These are phyloP conservation scores for Lactifluus hygrophoroides DNA, from an alignment of 768 basidiomycete species.

Conservation along the genomic window DNA sequence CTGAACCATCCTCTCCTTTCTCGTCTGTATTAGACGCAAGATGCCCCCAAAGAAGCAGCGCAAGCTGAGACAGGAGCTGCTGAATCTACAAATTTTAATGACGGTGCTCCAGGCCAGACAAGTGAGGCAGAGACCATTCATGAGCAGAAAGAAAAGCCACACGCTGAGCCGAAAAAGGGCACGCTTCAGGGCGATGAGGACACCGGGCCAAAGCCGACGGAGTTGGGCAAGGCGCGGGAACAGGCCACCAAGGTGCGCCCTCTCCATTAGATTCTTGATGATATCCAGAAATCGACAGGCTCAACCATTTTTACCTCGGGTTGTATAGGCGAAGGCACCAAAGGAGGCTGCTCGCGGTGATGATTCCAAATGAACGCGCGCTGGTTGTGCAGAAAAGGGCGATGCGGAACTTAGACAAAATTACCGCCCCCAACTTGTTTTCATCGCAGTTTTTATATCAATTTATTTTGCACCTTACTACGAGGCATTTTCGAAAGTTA, in stretches of 20 bases:
- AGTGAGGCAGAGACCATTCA: slow-evolving; percentile 21
- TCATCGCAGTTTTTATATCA: neutral
- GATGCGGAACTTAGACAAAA: neutral
- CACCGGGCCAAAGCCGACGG: slow-evolving; percentile 11
- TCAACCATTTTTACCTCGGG: neutral
- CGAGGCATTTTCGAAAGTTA: neutral
- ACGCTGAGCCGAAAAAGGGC: slow-evolving; percentile 13
- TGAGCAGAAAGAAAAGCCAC: slow-evolving; percentile 23
- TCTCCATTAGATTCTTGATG: neutral
- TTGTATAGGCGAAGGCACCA: neutral
- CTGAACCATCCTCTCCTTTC: neutral
- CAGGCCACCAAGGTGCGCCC: slow-evolving; percentile 12
- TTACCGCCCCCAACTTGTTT: neutral
- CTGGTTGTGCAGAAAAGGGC: neutral
- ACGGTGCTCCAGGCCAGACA: slow-evolving; percentile 22
- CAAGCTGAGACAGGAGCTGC: slow-evolving; percentile 19
- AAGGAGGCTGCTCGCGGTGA: neutral
- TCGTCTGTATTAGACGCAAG: slow-evolving; percentile 16
- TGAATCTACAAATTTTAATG: slow-evolving; percentile 11
- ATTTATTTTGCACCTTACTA: neutral
- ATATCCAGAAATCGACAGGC: neutral
- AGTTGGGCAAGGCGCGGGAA: slow-evolving; percentile 19
- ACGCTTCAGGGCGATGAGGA: slow-evolving; percentile 20
- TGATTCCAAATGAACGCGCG: neutral
- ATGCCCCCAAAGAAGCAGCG: slow-evolving; percentile 24